Evolutionary conservation across 192 early-diverging fungal genomes (phyloP), one percentile per base, ranked within the genome.

Genomic region (Coemansia sp.): DNA sequence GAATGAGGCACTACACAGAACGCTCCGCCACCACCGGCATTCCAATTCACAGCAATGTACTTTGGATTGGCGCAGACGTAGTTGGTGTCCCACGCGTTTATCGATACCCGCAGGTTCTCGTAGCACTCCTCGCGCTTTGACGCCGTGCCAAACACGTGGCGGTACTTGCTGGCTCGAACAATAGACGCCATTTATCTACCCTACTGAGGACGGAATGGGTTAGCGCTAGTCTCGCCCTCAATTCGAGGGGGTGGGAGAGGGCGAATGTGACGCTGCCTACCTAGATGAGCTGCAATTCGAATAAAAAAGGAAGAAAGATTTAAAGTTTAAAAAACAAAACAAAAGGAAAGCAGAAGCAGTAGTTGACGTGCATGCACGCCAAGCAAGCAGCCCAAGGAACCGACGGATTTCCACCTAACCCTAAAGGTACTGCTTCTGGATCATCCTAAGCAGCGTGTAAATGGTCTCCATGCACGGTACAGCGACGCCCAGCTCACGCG

Each of bases 41-140:
- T 86, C 91, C 91, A 93, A 82, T 91, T 93, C 56, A 89, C 83
- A 1, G 88, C 74, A 48, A 91, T 58, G 80, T 89, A 91, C 67
- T 82, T 88, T 58, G 93, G 90, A 86, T 99, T 99, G 56, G 89
- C 90, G 53, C 92, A 87, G 65, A 97, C 90, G 61, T 94, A 83
- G 84, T 99, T 98, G 70, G 93, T 99, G 75, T 99, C 97, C 95
- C 95, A 98, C 8, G 97, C 95, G 58, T 84, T 90, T 50, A 86
- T 81, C 27, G 91, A 89, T 41, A 96, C 86, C 60, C 91, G 85
- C 48, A 96, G 79, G 82, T 95, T 98, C 80, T 99, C 97, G 61
- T 89, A 99, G 82, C 91, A 89, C 39, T 87, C 76, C 37, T 99
- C 95, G 65, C 92, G 85, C 83, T 95, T 98, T 72, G 86, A 80